Conservation (phyloP, 305 asterid genomes). For the Solanum aculeatissimum region DNA sequence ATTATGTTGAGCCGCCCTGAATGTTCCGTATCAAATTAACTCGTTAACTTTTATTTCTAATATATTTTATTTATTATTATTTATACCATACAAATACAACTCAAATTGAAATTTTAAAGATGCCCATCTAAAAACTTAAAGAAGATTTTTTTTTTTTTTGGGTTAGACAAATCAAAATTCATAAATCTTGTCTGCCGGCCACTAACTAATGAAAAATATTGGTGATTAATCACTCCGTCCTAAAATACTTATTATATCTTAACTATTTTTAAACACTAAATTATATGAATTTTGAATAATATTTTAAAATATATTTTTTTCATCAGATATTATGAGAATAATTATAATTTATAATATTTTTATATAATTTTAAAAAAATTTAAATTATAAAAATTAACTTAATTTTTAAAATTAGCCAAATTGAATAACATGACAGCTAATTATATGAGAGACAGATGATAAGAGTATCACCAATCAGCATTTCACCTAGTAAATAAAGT, state of each 20-base stretch:
- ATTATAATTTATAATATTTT: too few species aligned
- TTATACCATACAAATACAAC: neutral
- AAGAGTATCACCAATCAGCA: too few species aligned
- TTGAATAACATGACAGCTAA: neutral
- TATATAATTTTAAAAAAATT: too few species aligned
- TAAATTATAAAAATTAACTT: neutral
- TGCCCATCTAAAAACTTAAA: neutral
- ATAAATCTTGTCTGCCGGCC: neutral
- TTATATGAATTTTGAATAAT: fast-evolving
- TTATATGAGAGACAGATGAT: too few species aligned
- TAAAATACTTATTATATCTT: neutral
- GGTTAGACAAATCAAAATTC: neutral
- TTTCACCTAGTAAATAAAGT: too few species aligned
- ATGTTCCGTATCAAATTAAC: neutral
- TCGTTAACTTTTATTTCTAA: neutral
- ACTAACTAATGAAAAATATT: neutral
- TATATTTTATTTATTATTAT: neutral
- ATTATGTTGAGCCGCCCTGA: too few species aligned
- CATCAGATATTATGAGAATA: neutral
- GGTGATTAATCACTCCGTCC: neutral
- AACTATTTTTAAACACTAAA: neutral
- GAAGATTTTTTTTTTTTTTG: neutral
- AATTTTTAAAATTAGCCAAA: neutral
- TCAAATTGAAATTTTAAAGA: neutral
- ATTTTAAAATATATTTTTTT: neutral